phyloP scores from a whole-genome alignment of 768 basidiomycete species.

The Tylopilus subfusipes region DNA sequence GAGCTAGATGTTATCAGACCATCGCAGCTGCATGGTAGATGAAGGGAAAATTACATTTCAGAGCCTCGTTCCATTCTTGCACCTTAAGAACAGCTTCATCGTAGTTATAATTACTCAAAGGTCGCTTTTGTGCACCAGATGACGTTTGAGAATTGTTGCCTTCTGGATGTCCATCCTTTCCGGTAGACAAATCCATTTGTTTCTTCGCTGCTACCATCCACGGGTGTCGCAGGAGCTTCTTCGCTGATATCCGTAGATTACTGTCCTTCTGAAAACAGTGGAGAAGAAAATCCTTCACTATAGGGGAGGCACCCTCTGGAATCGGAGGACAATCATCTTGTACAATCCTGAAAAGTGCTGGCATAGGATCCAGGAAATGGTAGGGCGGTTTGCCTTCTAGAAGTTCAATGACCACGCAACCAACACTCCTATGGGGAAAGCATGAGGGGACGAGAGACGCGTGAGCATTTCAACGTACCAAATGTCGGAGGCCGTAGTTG shows the following conservation, averaged over 20 bases:
- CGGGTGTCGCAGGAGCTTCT: constrained; percentile 87
- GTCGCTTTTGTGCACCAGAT: constrained; percentile 39
- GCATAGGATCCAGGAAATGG: constrained; percentile 95
- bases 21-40: constrained; percentile 12
- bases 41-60: constrained; percentile 60
- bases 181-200: constrained; percentile 48
- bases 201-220: constrained; percentile 91
- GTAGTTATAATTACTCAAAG: constrained; percentile 78
- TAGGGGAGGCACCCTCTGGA: constrained; percentile 90
- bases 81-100: constrained; percentile 94
- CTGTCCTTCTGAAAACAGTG: constrained; percentile 99
- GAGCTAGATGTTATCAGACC: constrained; percentile 44
- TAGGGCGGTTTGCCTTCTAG: constrained; percentile 89
- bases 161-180: constrained; percentile 30
- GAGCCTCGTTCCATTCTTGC: constrained; percentile 98
- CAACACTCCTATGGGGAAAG: constrained; percentile 60
- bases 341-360: constrained; percentile 96
- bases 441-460: neutral
- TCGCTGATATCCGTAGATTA: constrained; percentile 90
- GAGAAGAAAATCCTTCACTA: constrained; percentile 94
- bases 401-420: constrained; percentile 97
- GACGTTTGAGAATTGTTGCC: constrained; percentile 35
- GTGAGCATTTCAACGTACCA: constrained; percentile 51
- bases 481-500: constrained; percentile 95
- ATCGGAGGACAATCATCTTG: constrained; percentile 97